Base-by-base conservation (phyloP, 2,329 filamentous ascomycete species). In the Aureobasidium sp. region DNA sequence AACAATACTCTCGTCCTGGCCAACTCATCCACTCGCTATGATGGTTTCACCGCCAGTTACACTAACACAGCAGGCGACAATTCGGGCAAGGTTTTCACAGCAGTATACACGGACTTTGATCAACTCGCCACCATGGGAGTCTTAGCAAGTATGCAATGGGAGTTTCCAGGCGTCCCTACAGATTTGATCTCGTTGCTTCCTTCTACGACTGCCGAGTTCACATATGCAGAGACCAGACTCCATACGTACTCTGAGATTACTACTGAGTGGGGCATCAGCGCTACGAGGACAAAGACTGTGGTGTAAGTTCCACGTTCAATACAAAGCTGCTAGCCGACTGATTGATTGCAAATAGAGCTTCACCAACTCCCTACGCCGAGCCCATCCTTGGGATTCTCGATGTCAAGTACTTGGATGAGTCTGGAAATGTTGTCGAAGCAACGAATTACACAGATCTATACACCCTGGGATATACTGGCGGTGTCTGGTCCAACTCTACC, bases 1-100 rank as follows among this genome's bases (percentile, higher is more conserved):
- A 59, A 59, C 55, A 59, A 59, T 22, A 59, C 55, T 8, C n/a
- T 45, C 17, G 34, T 59, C 8, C 15, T 44, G 8, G 42, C 44
- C 14, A 59, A 59, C 31, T 48, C 55, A 14, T 22, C 42, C n/a
- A 39, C 55, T 8, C 39, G 37, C 5, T 44, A 44, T 17, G 41
- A 22, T 2, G 53, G 53, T 2, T 15, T 57, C 8, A 39, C 41
- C 1, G 36, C 22, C n/a, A 22, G 27, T 4, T 57, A n/a, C 22
- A 55, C 51, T 6, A 3, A 8, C 29, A 34, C 52, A 2, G 9
- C 1, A 31, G 37, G 52, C 14, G 36, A 20, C 1, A n/a, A 27
- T n/a, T 45, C 53, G 11, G 22, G 41, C 4, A 11, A 5, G 9
- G 39, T 36, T 12, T 1, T 5, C 2, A 44, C 53, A 2, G 1